These are phyloP conservation scores for Coccomyxa sp. DNA, from an alignment of 139 green algal species.

Conservation along the genomic window DNA sequence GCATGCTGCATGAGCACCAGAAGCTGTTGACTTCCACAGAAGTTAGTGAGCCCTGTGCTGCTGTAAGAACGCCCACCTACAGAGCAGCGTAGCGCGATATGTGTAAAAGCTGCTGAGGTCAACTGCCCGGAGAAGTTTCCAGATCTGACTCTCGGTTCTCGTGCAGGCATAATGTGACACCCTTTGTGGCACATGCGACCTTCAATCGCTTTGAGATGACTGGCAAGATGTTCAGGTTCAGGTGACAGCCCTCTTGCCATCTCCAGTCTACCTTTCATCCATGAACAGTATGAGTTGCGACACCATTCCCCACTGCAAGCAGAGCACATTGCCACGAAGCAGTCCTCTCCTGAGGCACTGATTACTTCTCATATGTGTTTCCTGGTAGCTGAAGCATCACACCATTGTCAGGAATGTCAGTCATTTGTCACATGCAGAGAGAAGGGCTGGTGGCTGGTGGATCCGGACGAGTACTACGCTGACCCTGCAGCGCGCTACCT, in stretches of 20 bases:
- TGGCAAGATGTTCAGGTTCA: neutral
- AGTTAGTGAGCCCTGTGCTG: too few species aligned
- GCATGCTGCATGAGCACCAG: neutral
- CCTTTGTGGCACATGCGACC: neutral
- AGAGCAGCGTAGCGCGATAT: too few species aligned
- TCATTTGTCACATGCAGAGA: neutral
- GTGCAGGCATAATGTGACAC: neutral
- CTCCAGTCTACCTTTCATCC: too few species aligned
- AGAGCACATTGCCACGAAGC: neutral
- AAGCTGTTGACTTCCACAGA: too few species aligned
- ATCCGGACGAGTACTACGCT: neutral
- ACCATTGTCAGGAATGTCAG: neutral
- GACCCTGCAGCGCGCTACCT: neutral
- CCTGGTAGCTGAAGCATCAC: neutral
- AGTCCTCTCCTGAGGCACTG: neutral
- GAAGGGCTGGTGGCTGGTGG: neutral
- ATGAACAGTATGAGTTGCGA: too few species aligned
- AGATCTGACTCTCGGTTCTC: neutral
- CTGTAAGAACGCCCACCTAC: too few species aligned
- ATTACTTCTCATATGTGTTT: neutral
- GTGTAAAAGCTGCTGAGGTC: too few species aligned
- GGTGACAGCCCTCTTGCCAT: neutral
- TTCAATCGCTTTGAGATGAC: neutral
- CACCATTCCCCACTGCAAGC: too few species aligned
- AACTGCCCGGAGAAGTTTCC: too few species aligned